Evolutionary conservation across 441 rosid species (phyloP).

Genomic region (Adansonia rubrostipa): DNA sequence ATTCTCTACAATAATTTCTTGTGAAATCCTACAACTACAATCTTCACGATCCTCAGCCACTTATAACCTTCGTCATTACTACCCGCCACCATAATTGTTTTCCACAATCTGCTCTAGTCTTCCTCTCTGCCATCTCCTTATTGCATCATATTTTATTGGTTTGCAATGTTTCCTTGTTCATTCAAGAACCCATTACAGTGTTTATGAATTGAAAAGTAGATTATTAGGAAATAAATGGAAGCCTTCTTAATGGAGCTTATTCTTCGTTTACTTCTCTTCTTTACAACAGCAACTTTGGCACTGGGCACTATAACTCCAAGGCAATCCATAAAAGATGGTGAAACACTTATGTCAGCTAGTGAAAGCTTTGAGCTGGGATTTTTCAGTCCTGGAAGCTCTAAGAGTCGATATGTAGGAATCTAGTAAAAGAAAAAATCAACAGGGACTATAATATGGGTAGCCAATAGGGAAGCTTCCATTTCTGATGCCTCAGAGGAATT

Average conservation of each 20-base stretch:
- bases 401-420: slow-evolving; percentile 46
- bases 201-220: neutral
- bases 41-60: no score
- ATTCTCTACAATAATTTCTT: no score
- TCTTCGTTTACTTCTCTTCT: neutral
- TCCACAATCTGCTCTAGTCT: no score
- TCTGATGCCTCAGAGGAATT: slow-evolving; percentile 3
- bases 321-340: slow-evolving; percentile 25
- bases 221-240: neutral
- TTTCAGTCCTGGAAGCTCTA: slow-evolving; percentile 40
- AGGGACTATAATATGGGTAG: slow-evolving; percentile 42
- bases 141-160: no score
- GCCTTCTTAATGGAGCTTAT: neutral
- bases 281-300: neutral
- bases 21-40: no score
- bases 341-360: slow-evolving; percentile 41
- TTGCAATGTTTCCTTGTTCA: no score
- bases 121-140: no score
- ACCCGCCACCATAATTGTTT: no score
- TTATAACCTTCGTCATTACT: no score
- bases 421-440: slow-evolving; percentile 44
- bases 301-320: neutral
- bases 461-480: neutral
- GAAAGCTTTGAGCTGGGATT: slow-evolving; percentile 50
- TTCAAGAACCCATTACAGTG: no score